These are phyloP conservation scores for Perkinsus marinus DNA, from an alignment of 169 alveolate species.

Conservation along the genomic window DNA sequence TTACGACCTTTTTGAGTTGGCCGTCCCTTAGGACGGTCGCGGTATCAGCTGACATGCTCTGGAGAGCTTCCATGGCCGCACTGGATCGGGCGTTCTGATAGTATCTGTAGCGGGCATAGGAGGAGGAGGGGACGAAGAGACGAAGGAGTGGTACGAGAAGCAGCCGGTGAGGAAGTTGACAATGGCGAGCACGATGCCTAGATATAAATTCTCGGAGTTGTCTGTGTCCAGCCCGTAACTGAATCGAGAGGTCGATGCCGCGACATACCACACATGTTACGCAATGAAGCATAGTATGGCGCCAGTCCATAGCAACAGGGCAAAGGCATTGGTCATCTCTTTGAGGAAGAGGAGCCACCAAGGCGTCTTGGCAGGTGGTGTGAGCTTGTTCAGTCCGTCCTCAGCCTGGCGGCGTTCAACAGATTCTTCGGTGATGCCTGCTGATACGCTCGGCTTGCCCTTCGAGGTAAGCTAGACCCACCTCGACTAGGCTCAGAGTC, in stretches of 20 bases:
- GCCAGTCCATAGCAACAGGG: slow-evolving; percentile 56
- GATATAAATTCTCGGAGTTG: slow-evolving; percentile 46
- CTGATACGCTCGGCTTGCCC: background rate
- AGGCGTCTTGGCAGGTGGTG: slow-evolving; percentile 50
- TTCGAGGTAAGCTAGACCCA: background rate
- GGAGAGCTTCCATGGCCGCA: slow-evolving; percentile 48
- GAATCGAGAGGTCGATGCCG: background rate
- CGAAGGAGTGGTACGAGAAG: background rate
- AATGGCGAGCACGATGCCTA: slow-evolving; percentile 41
- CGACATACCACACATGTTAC: background rate
- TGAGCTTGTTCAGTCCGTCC: slow-evolving; percentile 51
- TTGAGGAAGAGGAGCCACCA: slow-evolving; percentile 41
- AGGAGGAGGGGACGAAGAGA: background rate
- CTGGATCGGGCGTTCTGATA: slow-evolving; percentile 36
- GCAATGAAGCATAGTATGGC: slow-evolving; percentile 45
- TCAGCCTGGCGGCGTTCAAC: background rate
- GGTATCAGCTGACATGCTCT: slow-evolving; percentile 44
- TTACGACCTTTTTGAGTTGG: background rate
- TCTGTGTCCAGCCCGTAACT: slow-evolving; percentile 35
- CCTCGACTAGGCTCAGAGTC: background rate
- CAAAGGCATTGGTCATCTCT: slow-evolving; percentile 50
- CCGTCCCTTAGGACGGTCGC: slow-evolving; percentile 49
- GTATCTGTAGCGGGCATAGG: slow-evolving; percentile 9
- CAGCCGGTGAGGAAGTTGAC: slow-evolving; percentile 44
- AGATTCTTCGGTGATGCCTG: background rate